Conservation (phyloP, 176 grass and related monocot genomes). For the Carex scoparia region DNA sequence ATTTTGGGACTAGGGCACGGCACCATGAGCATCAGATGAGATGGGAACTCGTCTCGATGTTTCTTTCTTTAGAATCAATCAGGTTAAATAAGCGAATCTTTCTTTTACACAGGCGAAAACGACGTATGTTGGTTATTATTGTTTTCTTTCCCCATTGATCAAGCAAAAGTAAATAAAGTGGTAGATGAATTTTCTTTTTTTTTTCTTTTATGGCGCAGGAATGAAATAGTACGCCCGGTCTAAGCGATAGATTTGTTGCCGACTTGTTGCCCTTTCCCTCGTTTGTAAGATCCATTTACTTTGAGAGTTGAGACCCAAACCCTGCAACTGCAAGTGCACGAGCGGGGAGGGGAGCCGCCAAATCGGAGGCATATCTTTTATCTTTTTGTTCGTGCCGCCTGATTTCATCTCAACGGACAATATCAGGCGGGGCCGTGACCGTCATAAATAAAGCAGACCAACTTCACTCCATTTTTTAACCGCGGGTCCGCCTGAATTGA, state of each 20-base stretch:
- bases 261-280: background rate
- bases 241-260: background rate
- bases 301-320: background rate
- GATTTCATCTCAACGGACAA: background rate
- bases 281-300: background rate
- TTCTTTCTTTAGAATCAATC: too few species aligned
- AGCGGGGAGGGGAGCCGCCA: constrained; percentile 4
- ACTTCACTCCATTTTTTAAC: background rate
- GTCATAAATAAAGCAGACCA: background rate
- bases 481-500: background rate
- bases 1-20: too few species aligned
- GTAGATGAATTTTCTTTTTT: too few species aligned
- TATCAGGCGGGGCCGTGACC: too few species aligned
- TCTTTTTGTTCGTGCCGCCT: background rate
- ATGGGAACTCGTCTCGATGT: too few species aligned
- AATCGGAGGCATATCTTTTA: background rate
- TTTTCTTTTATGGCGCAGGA: background rate
- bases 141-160: too few species aligned
- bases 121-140: background rate
- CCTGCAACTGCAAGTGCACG: background rate
- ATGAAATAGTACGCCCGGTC: background rate
- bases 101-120: background rate
- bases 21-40: too few species aligned
- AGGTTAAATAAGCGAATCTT: too few species aligned
- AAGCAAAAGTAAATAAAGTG: too few species aligned